Evolutionary conservation across 495 filamentous ascomycete genomes (phyloP), one percentile per base, ranked within the genome.

Genomic region (Glonium stellatum): DNA sequence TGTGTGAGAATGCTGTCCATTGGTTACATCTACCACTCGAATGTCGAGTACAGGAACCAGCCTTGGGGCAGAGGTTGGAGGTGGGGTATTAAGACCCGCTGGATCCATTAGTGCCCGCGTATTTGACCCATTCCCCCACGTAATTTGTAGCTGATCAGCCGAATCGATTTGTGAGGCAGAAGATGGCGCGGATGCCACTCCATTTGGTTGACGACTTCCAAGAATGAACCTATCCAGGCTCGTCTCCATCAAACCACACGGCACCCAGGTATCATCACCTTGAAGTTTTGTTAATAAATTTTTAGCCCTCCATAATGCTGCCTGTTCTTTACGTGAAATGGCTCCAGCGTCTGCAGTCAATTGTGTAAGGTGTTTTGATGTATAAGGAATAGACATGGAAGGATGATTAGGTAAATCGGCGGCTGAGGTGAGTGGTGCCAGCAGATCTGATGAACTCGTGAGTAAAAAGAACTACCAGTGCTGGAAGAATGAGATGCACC

Each of bases 391-490:
- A 35, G 90, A 90, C 54, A 96, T 72, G 2, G 88, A 87, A 61
- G 91, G 91, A 68, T 99, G 93, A 39, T 74, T 79, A 4, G 89
- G 84, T 35, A 99, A 80, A 70, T 95, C 89, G 53, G 90, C 87
- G 22, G 90, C 87, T 56, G 90, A 80, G 55, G 90, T 95, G 54
- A 97, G 75, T 23, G 93, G 93, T 42, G 87, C 87, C 12, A 99
- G 82, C 42, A 97, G 80, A 54, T 88, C 92, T 96, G 68, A 1
- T 53, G 12, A 21, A 21, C 31, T 42, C 27, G 54, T 70, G 70
- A 69, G 44, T 55, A 44, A 55, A 31, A 31, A 21, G 48, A 27
- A 34, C 12, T 21, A 54, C 49, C 36, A 57, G 18, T 6, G 15
- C 9, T 27, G 60, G 48, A 11, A 51, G 35, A 23, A 27, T 42